Conservation (phyloP, 345 rosid species). For the Erucastrum elatum region DNA sequence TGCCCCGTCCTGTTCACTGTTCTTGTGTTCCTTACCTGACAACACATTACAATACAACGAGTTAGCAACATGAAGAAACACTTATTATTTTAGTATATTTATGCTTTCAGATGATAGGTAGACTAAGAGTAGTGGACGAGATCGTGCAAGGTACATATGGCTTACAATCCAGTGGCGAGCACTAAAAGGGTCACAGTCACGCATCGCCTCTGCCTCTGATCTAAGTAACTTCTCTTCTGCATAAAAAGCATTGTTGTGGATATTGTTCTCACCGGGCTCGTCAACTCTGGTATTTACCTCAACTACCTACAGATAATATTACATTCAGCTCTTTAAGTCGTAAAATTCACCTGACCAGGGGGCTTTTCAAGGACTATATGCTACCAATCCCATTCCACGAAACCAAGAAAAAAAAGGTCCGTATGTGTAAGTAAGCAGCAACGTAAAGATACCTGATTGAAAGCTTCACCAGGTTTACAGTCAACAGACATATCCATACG, state of each 20-base stretch:
- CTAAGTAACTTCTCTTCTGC: conserved; percentile 75
- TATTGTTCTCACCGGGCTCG: conserved; percentile 72
- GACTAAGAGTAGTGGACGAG: not conserved
- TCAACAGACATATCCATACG: conserved; percentile 95
- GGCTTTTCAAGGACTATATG: not conserved
- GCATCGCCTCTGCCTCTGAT: conserved; percentile 77
- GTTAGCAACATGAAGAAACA: conserved; percentile 2
- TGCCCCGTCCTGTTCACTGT: conserved; percentile 89
- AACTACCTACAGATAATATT: conserved; percentile 59
- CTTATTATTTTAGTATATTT: not conserved
- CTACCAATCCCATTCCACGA: conserved; percentile 7
- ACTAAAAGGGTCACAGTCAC: conserved; percentile 72
- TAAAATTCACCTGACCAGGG: not conserved
- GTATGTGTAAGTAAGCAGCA: not conserved
- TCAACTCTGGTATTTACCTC: conserved; percentile 80
- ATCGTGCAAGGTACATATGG: conserved; percentile 22
- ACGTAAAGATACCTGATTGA: conserved; percentile 61
- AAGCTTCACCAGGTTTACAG: conserved; percentile 87
- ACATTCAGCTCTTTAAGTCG: not conserved
- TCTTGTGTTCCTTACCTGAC: conserved; percentile 85
- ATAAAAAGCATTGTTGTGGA: conserved; percentile 88
- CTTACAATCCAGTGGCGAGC: conserved; percentile 98
- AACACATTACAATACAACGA: conserved; percentile 16
- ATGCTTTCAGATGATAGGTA: conserved; percentile 5
- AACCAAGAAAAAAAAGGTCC: conserved; percentile 8